phyloP scores from a whole-genome alignment of 2,329 filamentous ascomycete genomes.

The Polytolypa hystricis region DNA sequence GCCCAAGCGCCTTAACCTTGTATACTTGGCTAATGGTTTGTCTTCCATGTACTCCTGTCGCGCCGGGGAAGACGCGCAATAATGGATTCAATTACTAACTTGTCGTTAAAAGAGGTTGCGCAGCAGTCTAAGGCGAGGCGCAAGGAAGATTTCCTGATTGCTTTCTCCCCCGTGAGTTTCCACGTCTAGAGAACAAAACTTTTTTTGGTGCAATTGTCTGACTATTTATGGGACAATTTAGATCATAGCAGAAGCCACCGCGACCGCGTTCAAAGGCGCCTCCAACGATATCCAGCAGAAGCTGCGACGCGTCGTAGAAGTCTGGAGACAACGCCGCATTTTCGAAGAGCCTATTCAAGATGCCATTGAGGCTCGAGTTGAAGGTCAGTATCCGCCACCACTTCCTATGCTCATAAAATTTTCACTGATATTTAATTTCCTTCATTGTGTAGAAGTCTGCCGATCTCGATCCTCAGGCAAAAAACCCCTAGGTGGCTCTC shows the following conservation, averaged over 20 bases:
- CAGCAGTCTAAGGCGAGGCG: conserved; percentile 90
- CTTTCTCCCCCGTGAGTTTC: conserved; percentile 61
- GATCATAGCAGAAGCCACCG: conserved; percentile 81
- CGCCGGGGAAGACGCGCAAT: not conserved
- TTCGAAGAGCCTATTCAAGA: conserved; percentile 73
- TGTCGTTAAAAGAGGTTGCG: conserved; percentile 62
- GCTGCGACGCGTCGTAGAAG: conserved; percentile 78
- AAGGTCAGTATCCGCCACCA: conserved; percentile 62
- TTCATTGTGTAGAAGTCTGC: conserved; percentile 39
- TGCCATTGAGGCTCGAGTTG: conserved; percentile 66
- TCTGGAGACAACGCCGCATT: conserved; percentile 79
- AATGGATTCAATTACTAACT: conserved; percentile 3
- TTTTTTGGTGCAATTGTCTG: conserved; percentile 11
- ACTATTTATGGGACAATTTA: conserved; percentile 15
- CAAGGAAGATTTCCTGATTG: conserved; percentile 84
- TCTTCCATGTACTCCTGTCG: no score
- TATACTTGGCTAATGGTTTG: conserved; percentile 91
- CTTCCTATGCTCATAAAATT: not conserved
- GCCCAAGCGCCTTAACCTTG: conserved; percentile 74
- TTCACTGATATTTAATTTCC: no score
- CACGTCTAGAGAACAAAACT: conserved; percentile 13
- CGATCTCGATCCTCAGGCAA: conserved; percentile 41
- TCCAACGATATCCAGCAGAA: conserved; percentile 79
- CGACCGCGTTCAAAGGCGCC: conserved; percentile 82
- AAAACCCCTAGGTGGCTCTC: conserved; percentile 55